Evolutionary conservation across 163 green algal genomes (phyloP).

Genomic region (Coccomyxa subellipsoidea): DNA sequence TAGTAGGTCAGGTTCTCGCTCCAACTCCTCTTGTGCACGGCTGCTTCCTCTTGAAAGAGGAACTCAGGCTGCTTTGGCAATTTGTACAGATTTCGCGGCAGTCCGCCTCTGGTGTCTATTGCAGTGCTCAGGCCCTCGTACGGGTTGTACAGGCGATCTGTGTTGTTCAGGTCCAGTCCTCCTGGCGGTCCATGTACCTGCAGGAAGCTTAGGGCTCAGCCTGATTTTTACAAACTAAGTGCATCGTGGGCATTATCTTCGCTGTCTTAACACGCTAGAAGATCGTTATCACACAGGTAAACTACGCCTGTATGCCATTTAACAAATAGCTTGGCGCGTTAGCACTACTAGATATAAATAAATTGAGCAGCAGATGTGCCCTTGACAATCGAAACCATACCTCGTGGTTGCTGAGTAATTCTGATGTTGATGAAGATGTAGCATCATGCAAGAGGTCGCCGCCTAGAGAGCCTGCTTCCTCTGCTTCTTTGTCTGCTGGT

Average conservation of each 20-base stretch:
- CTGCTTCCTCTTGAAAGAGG: conserved; percentile 88
- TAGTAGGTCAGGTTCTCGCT: conserved; percentile 94
- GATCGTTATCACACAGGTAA: no score
- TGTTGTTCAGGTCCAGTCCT: not conserved
- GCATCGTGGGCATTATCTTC: no score
- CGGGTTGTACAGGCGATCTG: conserved; percentile 53
- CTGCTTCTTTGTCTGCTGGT: not conserved
- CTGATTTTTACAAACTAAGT: not conserved
- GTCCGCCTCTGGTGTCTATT: conserved; percentile 22
- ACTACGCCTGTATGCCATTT: no score
- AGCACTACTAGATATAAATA: not conserved
- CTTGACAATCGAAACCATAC: not conserved
- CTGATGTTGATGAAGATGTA: conserved; percentile 2
- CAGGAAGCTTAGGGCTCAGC: not conserved
- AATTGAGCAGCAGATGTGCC: not conserved
- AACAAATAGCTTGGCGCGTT: no score
- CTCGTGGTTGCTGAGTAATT: conserved; percentile 4
- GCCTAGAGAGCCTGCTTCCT: not conserved
- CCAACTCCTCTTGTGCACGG: conserved; percentile 72
- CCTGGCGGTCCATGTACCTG: conserved; percentile 4
- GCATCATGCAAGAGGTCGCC: not conserved
- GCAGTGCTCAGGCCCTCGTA: conserved; percentile 46
- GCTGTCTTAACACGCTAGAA: no score
- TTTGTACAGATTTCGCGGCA: conserved; percentile 6
- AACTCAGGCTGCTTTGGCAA: conserved; percentile 81